A percentile compares a stretch with the other conserved stretches of the same genome.
phyloP scores from a whole-genome alignment of 306 rosid genomes.

The Leucaena leucocephala region DNA sequence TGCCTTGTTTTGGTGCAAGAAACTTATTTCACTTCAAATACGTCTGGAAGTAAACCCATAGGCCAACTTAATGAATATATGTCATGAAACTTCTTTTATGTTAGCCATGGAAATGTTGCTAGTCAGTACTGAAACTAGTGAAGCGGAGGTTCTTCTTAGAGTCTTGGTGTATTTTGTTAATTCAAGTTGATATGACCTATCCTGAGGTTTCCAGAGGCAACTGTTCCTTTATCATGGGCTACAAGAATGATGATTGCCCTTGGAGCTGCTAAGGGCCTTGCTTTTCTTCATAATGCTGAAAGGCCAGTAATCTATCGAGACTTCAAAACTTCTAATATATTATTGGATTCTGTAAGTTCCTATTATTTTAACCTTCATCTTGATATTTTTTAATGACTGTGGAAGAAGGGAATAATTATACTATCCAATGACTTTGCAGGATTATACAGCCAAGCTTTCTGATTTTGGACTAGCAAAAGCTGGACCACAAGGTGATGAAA shows the following conservation, averaged over 20 bases:
- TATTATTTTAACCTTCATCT: slow-evolving; percentile 17
- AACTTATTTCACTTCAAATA: slow-evolving; percentile 15
- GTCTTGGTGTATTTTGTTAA: slow-evolving; percentile 27
- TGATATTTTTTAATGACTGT: slow-evolving; percentile 18
- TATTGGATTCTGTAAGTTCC: slow-evolving; percentile 84
- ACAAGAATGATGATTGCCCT: slow-evolving; percentile 94
- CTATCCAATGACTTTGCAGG: slow-evolving; percentile 52
- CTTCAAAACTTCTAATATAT: slow-evolving; percentile 93
- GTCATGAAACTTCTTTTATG: background rate
- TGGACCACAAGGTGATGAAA: slow-evolving; percentile 98
- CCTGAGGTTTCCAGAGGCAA: slow-evolving; percentile 66
- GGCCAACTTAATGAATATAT: background rate
- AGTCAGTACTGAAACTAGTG: slow-evolving; percentile 6
- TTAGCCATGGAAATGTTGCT: slow-evolving; percentile 3
- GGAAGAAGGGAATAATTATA: slow-evolving; percentile 9
- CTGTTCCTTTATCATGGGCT: slow-evolving; percentile 85
- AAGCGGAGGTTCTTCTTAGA: slow-evolving; percentile 28
- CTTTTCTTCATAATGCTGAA: slow-evolving; percentile 95
- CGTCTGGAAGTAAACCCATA: background rate
- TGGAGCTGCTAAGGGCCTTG: slow-evolving; percentile 98
- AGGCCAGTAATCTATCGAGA: slow-evolving; percentile 95
- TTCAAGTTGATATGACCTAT: slow-evolving; percentile 47
- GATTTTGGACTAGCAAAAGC: slow-evolving; percentile 98
- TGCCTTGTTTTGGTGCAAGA: slow-evolving; percentile 7
- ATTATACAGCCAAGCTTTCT: slow-evolving; percentile 95